A percentile compares a stretch with the other conserved stretches of the same genome.
phyloP scores from a whole-genome alignment of 768 basidiomycete species.

The Mycena belliarum region DNA sequence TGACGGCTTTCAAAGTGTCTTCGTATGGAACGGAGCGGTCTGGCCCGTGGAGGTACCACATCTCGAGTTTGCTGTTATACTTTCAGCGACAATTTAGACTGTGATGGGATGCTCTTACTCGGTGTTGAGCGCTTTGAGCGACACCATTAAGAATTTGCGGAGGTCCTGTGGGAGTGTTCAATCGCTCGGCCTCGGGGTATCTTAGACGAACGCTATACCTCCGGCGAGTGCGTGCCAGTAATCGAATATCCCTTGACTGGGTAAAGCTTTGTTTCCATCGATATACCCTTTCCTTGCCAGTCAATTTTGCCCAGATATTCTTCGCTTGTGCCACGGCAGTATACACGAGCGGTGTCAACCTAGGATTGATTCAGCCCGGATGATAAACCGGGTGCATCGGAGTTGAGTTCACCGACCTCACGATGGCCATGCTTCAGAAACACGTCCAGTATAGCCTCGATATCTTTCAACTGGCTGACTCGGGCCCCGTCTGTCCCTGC shows the following conservation, averaged over 20 bases:
- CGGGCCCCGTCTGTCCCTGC: constrained; percentile 3
- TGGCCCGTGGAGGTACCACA: constrained; percentile 61
- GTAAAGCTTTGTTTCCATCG: constrained; percentile 58
- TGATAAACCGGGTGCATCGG: too few relatives aligned
- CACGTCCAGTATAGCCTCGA: constrained; percentile 17
- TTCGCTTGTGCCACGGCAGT: constrained; percentile 57
- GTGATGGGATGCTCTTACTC: constrained; percentile 32
- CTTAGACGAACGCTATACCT: neutral
- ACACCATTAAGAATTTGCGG: constrained; percentile 44
- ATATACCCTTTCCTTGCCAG: constrained; percentile 50
- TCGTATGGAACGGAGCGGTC: constrained; percentile 59
- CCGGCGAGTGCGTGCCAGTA: constrained; percentile 1
- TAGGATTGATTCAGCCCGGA: neutral
- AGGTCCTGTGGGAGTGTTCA: constrained; percentile 34
- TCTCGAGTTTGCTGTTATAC: constrained; percentile 40
- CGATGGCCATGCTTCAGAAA: constrained; percentile 14
- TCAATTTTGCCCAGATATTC: constrained; percentile 49
- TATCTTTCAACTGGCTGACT: constrained; percentile 13
- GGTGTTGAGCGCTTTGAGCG: constrained; percentile 45
- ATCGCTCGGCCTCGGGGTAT: neutral
- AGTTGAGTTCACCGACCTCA: neutral
- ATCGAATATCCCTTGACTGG: neutral
- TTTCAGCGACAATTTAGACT: neutral
- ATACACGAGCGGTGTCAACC: constrained; percentile 53
- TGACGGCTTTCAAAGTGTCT: constrained; percentile 52